Percentiles rank a stretch among this genome's conserved stretches.
Evolutionary conservation across 176 grass and related monocot genomes (phyloP).

Genomic region (Leersia perrieri): DNA sequence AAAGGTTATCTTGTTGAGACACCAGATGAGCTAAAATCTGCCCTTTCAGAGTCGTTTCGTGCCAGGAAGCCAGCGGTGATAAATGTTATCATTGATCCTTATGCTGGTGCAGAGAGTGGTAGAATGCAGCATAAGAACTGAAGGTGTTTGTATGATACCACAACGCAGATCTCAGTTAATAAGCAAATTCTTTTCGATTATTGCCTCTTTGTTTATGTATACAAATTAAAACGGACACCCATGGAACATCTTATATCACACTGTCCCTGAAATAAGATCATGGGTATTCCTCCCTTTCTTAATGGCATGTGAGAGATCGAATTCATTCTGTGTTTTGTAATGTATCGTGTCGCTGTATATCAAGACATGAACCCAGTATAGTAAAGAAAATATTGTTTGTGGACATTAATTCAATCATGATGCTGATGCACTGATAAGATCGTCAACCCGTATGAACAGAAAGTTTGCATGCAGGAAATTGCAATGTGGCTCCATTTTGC

Average conservation of each 20-base stretch:
- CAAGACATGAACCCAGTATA: neutral
- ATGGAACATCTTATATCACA: neutral
- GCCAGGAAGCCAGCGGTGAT: constrained; percentile 73
- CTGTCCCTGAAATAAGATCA: neutral
- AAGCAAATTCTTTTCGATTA: neutral
- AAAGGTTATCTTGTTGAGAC: constrained; percentile 69
- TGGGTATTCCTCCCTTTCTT: neutral
- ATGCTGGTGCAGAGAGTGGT: constrained; percentile 80
- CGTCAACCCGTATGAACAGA: neutral
- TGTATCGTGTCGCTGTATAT: neutral
- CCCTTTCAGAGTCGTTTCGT: constrained; percentile 67
- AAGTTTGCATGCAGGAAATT: neutral
- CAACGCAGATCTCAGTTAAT: neutral
- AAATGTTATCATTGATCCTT: constrained; percentile 83
- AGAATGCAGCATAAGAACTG: constrained; percentile 98
- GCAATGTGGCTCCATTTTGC: neutral
- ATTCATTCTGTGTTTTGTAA: neutral
- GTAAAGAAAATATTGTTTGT: neutral
- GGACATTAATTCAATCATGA: neutral
- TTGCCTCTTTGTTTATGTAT: neutral
- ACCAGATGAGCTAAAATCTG: constrained; percentile 69
- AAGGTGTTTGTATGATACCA: constrained; percentile 16
- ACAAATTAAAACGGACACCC: neutral
- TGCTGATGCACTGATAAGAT: neutral
- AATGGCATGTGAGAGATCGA: neutral